Conservation (phyloP, 345 rosid genomes). For the Eucalyptus cloeziana region DNA sequence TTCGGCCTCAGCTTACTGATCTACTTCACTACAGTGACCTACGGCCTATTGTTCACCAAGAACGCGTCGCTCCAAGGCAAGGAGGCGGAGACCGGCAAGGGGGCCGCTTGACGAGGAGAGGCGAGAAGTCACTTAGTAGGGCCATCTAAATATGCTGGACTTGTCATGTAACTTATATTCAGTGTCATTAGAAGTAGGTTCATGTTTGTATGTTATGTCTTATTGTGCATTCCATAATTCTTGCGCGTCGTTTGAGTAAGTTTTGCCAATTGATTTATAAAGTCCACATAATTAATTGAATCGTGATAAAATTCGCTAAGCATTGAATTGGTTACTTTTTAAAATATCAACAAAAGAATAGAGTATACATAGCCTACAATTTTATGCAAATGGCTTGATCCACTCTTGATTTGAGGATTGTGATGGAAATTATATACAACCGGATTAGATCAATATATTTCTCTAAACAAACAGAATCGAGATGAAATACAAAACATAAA, state of each 20-base stretch:
- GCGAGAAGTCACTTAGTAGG: background rate
- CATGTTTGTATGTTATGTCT: background rate
- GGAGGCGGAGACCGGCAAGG: background rate
- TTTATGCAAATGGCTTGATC: background rate
- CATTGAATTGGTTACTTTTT: too few relatives aligned
- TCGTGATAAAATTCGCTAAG: background rate
- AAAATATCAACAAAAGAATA: too few relatives aligned
- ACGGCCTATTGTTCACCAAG: background rate
- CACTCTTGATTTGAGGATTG: background rate
- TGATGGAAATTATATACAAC: background rate
- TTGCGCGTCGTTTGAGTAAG: background rate
- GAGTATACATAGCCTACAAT: background rate
- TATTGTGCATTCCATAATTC: background rate
- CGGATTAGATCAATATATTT: background rate
- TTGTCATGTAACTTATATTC: background rate
- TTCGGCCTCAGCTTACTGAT: background rate
- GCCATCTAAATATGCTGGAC: background rate
- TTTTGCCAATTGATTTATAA: background rate
- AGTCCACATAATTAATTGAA: background rate
- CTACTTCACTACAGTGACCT: background rate
- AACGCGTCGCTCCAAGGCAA: background rate
- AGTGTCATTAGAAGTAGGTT: background rate
- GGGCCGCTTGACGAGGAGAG: background rate
- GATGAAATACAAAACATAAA: background rate
- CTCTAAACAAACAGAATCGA: background rate